Evolutionary conservation across 257 asterid genomes (phyloP), one percentile per base, ranked within the genome.

Genomic region (Ocimum tenuiflorum): DNA sequence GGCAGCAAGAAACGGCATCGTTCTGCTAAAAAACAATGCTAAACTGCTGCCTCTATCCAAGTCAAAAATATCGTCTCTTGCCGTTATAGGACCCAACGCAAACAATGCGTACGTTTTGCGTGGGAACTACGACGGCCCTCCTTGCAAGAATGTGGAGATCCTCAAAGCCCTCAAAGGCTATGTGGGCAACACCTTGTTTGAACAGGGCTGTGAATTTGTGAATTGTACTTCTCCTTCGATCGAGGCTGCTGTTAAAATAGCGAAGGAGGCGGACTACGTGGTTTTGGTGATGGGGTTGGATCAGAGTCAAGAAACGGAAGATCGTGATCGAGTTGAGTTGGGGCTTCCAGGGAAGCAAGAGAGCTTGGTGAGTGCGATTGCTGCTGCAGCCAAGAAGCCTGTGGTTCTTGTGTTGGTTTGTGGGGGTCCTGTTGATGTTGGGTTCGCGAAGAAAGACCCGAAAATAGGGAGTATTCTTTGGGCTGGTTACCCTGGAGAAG

Each of bases 401-500:
- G 86, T 91, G 57, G 70, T 88, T 36, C 70, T 91, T 12, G 90
- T 91, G 75, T 67, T 91, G 53, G 77, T 88, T 4, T 77, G 84
- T 13, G 96, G 97, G 8, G 95, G 95, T 13, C 89, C 95, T 0
- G 83, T 91, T 0, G 96, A 91, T 60, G 78, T 91, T 67, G 63
- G 85, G 17, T 84, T 91, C 1, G 96, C 91, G 0, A 91, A 81
- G 47, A 27, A 60, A 18, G 71, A 86, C 46, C 79, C 80, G 0
- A 84, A 88, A 61, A 77, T 88, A 0, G 95, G 96, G 11, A 75
- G 95, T 76, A 91, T 91, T 18, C 8, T 91, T 45, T 91, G 97
- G 97, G 95, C 79, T 38, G 96, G 97, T 10, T 91, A 86, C 73
- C 97, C 96, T 0, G 97, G 97, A 24, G 92, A 91, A 73, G 87